phyloP scores from a whole-genome alignment of 1,139 yeast genomes.

The Waltiozyma sp. region DNA sequence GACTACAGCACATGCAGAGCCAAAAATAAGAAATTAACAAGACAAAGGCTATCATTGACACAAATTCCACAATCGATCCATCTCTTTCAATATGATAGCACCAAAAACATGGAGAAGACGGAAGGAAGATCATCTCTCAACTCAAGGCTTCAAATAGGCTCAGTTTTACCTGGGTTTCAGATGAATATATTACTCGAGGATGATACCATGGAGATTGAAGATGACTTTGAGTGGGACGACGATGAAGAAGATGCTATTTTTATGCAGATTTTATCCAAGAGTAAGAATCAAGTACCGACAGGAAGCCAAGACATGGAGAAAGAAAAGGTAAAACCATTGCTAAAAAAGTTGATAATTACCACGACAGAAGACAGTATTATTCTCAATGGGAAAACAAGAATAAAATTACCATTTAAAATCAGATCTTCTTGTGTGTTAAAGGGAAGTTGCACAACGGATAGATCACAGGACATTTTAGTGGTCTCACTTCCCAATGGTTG shows the following conservation, averaged over 20 bases:
- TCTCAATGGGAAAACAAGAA: background rate
- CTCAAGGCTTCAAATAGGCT: background rate
- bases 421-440: background rate
- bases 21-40: background rate
- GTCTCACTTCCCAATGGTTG: background rate
- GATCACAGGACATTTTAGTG: background rate
- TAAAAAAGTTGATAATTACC: background rate
- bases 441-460: background rate
- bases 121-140: background rate
- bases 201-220: background rate
- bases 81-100: background rate
- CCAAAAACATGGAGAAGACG: background rate
- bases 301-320: slow-evolving; percentile 11
- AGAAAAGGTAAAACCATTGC: slow-evolving; percentile 6
- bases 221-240: background rate
- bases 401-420: background rate
- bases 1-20: too few species aligned
- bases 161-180: background rate
- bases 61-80: background rate
- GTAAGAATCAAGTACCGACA: background rate
- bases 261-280: too few species aligned
- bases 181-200: background rate
- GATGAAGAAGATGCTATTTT: background rate
- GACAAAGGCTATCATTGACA: background rate
- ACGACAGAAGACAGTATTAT: background rate